Evolutionary conservation across 495 filamentous ascomycete species (phyloP).

Genomic region (Aspergillus leporis): DNA sequence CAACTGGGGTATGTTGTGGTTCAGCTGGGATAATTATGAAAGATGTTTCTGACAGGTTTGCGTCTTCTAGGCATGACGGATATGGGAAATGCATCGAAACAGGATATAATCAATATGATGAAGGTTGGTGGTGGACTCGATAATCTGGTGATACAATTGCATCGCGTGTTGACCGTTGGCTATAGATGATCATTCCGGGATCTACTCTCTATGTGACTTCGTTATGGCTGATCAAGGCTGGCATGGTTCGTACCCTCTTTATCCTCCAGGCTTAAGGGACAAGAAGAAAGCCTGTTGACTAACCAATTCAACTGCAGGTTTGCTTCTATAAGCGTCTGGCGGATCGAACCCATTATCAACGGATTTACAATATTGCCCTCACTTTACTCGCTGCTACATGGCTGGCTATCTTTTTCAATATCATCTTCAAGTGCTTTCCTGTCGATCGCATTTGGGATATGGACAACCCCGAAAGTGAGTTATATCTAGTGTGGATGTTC

Average conservation of each 20-base stretch:
- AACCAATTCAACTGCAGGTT: not conserved
- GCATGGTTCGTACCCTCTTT: conserved; percentile 16
- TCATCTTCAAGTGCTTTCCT: conserved; percentile 27
- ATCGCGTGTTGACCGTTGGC: not conserved
- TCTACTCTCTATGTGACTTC: conserved; percentile 28
- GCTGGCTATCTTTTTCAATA: conserved; percentile 26
- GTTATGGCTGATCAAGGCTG: conserved; percentile 27
- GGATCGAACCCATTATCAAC: conserved; percentile 25
- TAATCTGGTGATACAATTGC: not conserved
- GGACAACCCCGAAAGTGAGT: conserved; percentile 17
- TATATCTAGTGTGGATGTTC: not conserved
- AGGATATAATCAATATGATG: conserved; percentile 22
- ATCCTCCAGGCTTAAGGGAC: not conserved
- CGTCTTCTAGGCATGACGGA: conserved; percentile 24
- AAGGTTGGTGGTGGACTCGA: conserved; percentile 14
- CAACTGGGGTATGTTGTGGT: conserved; percentile 15
- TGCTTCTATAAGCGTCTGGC: conserved; percentile 29
- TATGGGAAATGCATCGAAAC: conserved; percentile 11
- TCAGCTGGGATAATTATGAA: not conserved
- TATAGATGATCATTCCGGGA: conserved; percentile 29
- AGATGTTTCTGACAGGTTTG: not conserved
- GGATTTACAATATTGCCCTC: conserved; percentile 25
- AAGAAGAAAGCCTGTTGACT: not conserved
- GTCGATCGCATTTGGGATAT: conserved; percentile 18
- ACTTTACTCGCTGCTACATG: conserved; percentile 23